A percentile compares a stretch with the other conserved stretches of the same genome.
These are phyloP conservation scores for Warburgia ugandensis DNA, from an alignment of 164 flowering plant genomes.

Conservation along the genomic window DNA sequence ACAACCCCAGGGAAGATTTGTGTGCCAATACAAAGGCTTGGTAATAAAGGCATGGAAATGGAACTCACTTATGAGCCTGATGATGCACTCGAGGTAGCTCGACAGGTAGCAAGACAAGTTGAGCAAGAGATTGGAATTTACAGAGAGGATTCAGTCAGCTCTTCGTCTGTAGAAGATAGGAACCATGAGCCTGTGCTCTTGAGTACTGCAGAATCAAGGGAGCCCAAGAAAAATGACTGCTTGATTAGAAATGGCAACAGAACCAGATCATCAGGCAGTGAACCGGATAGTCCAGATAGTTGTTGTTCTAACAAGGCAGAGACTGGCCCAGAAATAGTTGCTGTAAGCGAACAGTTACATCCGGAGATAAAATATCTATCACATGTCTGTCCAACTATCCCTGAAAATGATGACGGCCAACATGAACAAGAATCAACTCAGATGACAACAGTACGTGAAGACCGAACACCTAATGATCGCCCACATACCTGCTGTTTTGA, in stretches of 20 bases:
- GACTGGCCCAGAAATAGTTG: too few relatives aligned
- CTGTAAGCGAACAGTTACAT: too few relatives aligned
- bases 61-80: constrained; percentile 10
- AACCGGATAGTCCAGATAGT: constrained; percentile 11
- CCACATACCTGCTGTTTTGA: constrained; percentile 12
- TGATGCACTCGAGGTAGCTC: constrained; percentile 14
- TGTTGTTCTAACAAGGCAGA: background rate
- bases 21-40: background rate
- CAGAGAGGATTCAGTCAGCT: constrained; percentile 2
- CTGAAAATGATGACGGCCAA: background rate
- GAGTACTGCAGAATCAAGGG: background rate
- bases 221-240: constrained; percentile 18
- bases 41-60: constrained; percentile 5
- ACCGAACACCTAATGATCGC: background rate
- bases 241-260: too few relatives aligned
- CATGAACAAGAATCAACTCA: constrained; percentile 10
- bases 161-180: constrained; percentile 5
- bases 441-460: constrained; percentile 9
- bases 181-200: background rate
- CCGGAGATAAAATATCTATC: too few relatives aligned
- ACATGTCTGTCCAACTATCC: too few relatives aligned
- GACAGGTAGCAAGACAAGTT: constrained; percentile 12
- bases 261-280: constrained; percentile 12
- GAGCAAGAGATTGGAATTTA: constrained; percentile 8
- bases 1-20: background rate